Percentiles rank a stretch among this genome's conserved stretches.
These are phyloP conservation scores for Ascomycota sp. DNA, from an alignment of 2,329 filamentous ascomycete species.

Conservation along the genomic window DNA sequence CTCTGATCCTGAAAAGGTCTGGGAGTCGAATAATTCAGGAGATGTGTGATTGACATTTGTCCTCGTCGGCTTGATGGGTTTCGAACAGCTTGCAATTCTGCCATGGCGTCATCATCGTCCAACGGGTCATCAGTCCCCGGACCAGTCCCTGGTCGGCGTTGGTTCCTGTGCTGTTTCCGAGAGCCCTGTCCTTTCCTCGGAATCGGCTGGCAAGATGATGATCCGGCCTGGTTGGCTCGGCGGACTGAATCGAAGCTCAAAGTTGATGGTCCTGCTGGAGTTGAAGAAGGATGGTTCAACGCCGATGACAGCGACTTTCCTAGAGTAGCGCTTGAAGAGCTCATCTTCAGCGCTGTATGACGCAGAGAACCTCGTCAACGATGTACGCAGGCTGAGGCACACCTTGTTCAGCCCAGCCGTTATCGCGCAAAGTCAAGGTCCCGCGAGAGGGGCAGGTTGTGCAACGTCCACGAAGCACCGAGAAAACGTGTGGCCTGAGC, in stretches of 20 bases:
- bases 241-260: slow-evolving; percentile 29
- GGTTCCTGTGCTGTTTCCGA: slow-evolving; percentile 68
- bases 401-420: too few relatives aligned
- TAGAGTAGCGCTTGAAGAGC: slow-evolving; percentile 11
- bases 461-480: too few relatives aligned
- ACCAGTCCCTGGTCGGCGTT: slow-evolving; percentile 42
- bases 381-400: too few relatives aligned
- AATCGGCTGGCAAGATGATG: slow-evolving; percentile 13
- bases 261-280: slow-evolving; percentile 20
- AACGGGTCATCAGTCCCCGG: slow-evolving; percentile 18
- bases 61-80: slow-evolving; percentile 55
- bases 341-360: slow-evolving; percentile 11
- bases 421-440: too few relatives aligned
- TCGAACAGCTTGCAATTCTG: slow-evolving; percentile 45
- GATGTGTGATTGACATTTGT: slow-evolving; percentile 89
- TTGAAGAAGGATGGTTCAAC: slow-evolving; percentile 18
- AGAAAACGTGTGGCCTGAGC: too few relatives aligned
- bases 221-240: slow-evolving; percentile 20
- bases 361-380: background rate
- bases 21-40: slow-evolving; percentile 78
- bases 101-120: slow-evolving; percentile 73
- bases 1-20: slow-evolving; percentile 43
- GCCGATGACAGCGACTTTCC: slow-evolving; percentile 32
- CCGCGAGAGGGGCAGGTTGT: too few relatives aligned
- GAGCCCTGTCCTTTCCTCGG: slow-evolving; percentile 57